Conservation (phyloP, 2,329 filamentous ascomycete genomes). For the Sordariomycetes sp. region DNA sequence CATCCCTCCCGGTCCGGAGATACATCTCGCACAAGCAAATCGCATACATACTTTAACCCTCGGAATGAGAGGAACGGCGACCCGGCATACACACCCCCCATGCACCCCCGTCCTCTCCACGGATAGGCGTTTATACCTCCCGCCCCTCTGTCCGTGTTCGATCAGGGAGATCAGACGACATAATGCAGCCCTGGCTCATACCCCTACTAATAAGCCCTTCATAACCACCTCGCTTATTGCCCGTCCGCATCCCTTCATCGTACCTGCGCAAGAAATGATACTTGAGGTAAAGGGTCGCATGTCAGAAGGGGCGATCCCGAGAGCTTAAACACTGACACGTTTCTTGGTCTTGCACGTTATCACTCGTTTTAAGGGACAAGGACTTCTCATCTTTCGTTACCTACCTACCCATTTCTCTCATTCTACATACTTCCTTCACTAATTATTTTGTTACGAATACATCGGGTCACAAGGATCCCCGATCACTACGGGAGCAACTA, state of each 20-base stretch:
- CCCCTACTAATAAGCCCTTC: conserved; percentile 15
- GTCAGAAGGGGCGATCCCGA: conserved; percentile 16
- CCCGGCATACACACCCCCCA: conserved; percentile 14
- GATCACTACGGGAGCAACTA: neutral
- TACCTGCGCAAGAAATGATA: neutral
- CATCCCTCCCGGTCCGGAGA: conserved; percentile 31
- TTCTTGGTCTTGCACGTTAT: neutral
- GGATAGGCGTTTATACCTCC: neutral
- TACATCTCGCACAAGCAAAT: conserved; percentile 33
- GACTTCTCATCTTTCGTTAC: neutral
- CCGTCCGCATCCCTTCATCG: conserved; percentile 1
- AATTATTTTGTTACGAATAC: neutral
- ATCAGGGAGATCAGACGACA: conserved; percentile 6
- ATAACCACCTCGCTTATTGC: conserved; percentile 8
- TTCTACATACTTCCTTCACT: neutral
- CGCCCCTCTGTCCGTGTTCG: neutral
- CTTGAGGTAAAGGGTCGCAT: conserved; percentile 12
- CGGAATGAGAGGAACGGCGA: conserved; percentile 24
- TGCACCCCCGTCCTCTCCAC: conserved; percentile 11
- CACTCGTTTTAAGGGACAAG: neutral
- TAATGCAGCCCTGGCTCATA: conserved; percentile 12
- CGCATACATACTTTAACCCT: conserved; percentile 30
- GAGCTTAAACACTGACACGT: conserved; percentile 8
- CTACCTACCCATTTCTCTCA: neutral
- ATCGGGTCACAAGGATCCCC: neutral